Percentiles rank a stretch among this genome's conserved stretches.
These are phyloP conservation scores for Ceratobasidium sp. DNA, from an alignment of 1,284 basidiomycete species.

Conservation along the genomic window DNA sequence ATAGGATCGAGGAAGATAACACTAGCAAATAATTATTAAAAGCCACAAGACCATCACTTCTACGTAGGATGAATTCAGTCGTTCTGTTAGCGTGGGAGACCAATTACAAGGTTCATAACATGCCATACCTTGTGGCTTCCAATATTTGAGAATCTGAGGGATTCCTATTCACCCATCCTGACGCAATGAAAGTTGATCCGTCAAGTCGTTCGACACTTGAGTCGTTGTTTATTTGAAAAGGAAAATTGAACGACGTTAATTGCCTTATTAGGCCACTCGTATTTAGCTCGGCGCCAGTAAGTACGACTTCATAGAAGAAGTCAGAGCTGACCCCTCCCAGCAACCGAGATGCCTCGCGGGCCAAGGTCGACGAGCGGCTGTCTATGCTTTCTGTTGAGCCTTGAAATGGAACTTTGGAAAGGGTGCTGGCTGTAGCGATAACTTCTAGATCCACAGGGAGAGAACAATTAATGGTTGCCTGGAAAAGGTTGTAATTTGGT, in stretches of 20 bases:
- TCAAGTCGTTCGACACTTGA: too few species aligned
- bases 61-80: too few species aligned
- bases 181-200: too few species aligned
- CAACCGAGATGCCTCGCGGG: neutral
- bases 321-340: neutral
- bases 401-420: neutral
- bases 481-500: neutral
- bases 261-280: neutral
- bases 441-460: neutral
- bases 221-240: too few species aligned
- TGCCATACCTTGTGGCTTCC: too few species aligned
- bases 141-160: too few species aligned
- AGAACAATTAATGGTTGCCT: slow-evolving; percentile 1
- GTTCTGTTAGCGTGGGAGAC: too few species aligned
- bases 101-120: too few species aligned
- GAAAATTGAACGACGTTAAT: too few species aligned
- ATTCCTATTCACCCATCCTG: too few species aligned
- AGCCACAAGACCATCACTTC: too few species aligned
- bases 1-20: neutral
- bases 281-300: neutral
- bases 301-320: neutral
- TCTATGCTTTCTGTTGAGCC: neutral
- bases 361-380: neutral
- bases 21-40: slow-evolving; percentile 2
- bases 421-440: neutral